Conservation (phyloP, 805 yeast species). For the Teunomyces barrocoloradensis region DNA sequence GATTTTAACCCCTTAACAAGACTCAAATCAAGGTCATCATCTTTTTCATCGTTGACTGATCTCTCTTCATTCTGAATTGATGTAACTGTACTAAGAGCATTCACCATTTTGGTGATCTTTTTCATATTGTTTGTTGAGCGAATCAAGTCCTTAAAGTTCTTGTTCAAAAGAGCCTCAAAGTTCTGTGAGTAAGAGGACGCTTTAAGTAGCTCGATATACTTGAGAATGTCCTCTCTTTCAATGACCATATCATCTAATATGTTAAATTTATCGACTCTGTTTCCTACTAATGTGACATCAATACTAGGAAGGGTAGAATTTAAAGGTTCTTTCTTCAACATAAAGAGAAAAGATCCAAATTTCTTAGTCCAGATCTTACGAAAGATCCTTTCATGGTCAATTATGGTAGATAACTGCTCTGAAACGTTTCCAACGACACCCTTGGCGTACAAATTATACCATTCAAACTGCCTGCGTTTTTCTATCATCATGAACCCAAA, state of each 20-base stretch:
- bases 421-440: constrained; percentile 44
- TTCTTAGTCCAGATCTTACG: constrained; percentile 64
- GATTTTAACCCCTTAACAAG: constrained; percentile 61
- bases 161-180: constrained; percentile 39
- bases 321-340: constrained; percentile 15
- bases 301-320: constrained; percentile 24
- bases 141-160: constrained; percentile 45
- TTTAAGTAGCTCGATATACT: constrained; percentile 25
- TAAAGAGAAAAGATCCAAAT: constrained; percentile 45
- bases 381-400: constrained; percentile 53
- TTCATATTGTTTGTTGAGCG: constrained; percentile 39
- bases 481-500: constrained; percentile 72
- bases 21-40: constrained; percentile 33
- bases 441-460: constrained; percentile 47
- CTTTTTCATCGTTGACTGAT: constrained; percentile 11
- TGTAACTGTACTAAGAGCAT: constrained; percentile 28
- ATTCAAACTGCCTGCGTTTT: constrained; percentile 54
- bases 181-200: constrained; percentile 26
- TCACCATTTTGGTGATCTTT: constrained; percentile 28
- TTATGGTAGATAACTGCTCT: constrained; percentile 56
- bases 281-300: constrained; percentile 39
- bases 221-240: constrained; percentile 32
- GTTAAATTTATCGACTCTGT: constrained; percentile 19
- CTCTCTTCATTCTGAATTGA: constrained; percentile 19
- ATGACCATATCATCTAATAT: constrained; percentile 35